Conservation (phyloP, 306 rosid species). For the Geum urbanum region DNA sequence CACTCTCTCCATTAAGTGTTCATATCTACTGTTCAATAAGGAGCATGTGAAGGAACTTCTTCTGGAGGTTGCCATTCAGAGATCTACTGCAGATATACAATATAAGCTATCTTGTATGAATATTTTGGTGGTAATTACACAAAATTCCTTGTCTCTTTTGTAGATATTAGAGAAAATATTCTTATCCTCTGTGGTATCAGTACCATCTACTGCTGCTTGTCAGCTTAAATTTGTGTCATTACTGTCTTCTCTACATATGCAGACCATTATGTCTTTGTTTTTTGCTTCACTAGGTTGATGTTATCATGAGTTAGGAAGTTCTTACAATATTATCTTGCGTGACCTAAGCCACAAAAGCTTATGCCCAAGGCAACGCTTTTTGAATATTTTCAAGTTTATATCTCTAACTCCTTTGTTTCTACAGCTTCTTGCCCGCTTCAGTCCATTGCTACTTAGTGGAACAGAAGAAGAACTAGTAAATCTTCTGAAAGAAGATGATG, state of each 20-base stretch:
- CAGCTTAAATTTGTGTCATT: not conserved
- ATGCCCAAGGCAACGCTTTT: not conserved
- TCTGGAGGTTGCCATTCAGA: conserved; percentile 52
- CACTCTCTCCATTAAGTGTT: conserved; percentile 71
- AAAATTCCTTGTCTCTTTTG: conserved; percentile 16
- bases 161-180: not conserved
- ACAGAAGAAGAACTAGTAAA: conserved; percentile 70
- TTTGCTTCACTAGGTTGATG: conserved; percentile 11
- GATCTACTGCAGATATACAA: conserved; percentile 48
- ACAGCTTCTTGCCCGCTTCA: conserved; percentile 87
- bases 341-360: conserved; percentile 3
- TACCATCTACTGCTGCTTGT: not conserved
- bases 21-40: conserved; percentile 87
- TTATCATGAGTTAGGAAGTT: conserved; percentile 1
- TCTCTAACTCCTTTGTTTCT: not conserved
- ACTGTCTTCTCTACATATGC: not conserved
- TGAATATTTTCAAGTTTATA: not conserved
- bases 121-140: conserved; percentile 74
- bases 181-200: not conserved
- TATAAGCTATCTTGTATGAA: conserved; percentile 58
- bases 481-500: conserved; percentile 81
- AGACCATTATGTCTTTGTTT: not conserved
- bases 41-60: conserved; percentile 81
- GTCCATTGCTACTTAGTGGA: conserved; percentile 78
- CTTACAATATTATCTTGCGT: not conserved